Percentiles rank a stretch among this genome's conserved stretches.
These are phyloP conservation scores for Leptodermis oblonga DNA, from an alignment of 257 asterid species.

Conservation along the genomic window DNA sequence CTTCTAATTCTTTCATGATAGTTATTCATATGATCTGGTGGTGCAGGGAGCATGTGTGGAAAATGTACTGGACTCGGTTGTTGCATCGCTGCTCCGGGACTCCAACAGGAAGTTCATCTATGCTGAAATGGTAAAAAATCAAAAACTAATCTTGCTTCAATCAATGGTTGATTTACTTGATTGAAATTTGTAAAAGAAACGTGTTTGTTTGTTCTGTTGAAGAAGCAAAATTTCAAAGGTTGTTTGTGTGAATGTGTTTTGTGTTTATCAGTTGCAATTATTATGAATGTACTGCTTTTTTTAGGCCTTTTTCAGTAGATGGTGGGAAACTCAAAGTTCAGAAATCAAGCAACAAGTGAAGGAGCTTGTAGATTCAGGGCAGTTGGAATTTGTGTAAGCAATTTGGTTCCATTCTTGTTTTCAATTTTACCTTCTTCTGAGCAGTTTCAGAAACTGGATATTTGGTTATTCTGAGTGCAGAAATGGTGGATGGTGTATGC, in stretches of 20 bases:
- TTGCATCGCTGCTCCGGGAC: constrained; percentile 52
- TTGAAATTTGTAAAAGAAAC: neutral
- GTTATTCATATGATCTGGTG: constrained; percentile 22
- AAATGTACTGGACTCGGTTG: constrained; percentile 71
- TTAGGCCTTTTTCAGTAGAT: constrained; percentile 78
- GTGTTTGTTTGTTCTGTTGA: neutral
- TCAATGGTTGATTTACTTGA: neutral
- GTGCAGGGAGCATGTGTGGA: constrained; percentile 88
- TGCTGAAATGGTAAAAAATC: constrained; percentile 73
- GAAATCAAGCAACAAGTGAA: constrained; percentile 49
- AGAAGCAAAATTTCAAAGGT: neutral
- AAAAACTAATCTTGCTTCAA: neutral
- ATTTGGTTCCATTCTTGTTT: constrained; percentile 1
- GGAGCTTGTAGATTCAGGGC: constrained; percentile 63
- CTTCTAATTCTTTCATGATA: no score
- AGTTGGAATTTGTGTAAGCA: constrained; percentile 81
- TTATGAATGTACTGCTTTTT: neutral
- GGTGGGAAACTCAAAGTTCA: constrained; percentile 76
- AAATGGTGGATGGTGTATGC: constrained; percentile 98
- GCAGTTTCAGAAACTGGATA: neutral
- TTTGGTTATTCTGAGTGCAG: constrained; percentile 32
- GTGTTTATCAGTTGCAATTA: neutral
- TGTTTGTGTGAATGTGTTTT: neutral
- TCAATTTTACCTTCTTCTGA: neutral
- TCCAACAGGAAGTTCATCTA: constrained; percentile 72